A percentile compares a stretch with the other conserved stretches of the same genome.
These are phyloP conservation scores for Potentilla sterilis DNA, from an alignment of 306 rosid species.

Conservation along the genomic window DNA sequence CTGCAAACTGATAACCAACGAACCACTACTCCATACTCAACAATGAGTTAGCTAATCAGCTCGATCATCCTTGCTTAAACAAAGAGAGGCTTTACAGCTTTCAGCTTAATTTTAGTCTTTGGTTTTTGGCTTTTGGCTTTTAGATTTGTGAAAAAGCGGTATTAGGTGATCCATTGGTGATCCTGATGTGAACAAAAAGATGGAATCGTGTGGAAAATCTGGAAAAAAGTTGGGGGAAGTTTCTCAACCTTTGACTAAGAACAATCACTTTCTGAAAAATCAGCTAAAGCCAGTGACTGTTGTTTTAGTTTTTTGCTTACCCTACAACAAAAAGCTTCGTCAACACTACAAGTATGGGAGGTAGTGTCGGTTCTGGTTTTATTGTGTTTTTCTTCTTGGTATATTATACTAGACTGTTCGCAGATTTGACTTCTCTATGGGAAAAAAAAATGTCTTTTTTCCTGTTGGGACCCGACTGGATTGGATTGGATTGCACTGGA, in stretches of 20 bases:
- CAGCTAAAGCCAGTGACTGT: neutral
- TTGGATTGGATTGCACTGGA: conserved; percentile 3
- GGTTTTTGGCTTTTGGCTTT: neutral
- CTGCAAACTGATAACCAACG: neutral
- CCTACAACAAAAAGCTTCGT: conserved; percentile 21
- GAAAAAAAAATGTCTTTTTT: neutral
- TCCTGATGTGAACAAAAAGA: conserved; percentile 13
- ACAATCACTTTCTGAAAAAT: conserved; percentile 32
- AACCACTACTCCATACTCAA: neutral
- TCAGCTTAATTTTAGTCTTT: neutral
- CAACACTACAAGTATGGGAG: conserved; percentile 45
- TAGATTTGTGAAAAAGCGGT: neutral
- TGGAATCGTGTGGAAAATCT: neutral
- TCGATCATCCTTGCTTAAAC: neutral
- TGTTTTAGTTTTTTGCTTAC: conserved; percentile 27
- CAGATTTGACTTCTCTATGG: conserved; percentile 31
- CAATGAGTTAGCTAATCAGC: neutral
- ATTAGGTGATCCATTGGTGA: neutral
- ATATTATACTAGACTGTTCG: neutral
- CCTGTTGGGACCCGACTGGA: conserved; percentile 36
- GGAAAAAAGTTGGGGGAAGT: conserved; percentile 25
- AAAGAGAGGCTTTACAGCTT: conserved; percentile 4
- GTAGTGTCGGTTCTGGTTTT: conserved; percentile 46
- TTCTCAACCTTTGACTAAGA: conserved; percentile 49
- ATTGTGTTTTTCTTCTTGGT: conserved; percentile 24